Conservation (phyloP, 305 asterid species). For the Salvia sclarea region DNA sequence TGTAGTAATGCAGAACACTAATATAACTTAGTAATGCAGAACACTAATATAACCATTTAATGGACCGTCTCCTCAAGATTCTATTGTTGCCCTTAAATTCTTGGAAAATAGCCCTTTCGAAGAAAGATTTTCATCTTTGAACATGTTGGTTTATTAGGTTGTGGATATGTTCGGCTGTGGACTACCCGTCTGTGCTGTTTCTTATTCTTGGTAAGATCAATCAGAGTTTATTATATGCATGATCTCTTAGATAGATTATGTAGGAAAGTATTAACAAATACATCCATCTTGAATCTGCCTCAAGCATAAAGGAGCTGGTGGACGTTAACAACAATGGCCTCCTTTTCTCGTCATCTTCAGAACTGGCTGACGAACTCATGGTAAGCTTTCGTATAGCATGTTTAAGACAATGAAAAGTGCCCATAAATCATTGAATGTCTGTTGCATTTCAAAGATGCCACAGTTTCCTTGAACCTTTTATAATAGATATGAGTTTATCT, state of each 20-base stretch:
- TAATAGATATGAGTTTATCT: too few species aligned
- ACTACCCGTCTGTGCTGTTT: slow-evolving; percentile 94
- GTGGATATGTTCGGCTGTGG: slow-evolving; percentile 99
- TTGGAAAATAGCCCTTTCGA: neutral
- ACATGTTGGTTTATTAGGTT: slow-evolving; percentile 50
- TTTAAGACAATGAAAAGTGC: slow-evolving; percentile 16
- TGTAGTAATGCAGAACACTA: neutral
- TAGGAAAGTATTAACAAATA: neutral
- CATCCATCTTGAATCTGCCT: slow-evolving; percentile 32
- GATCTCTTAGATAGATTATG: slow-evolving; percentile 14
- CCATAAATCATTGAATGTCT: neutral
- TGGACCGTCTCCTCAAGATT: neutral
- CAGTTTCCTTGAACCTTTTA: neutral
- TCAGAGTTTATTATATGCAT: slow-evolving; percentile 15
- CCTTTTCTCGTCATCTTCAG: slow-evolving; percentile 89
- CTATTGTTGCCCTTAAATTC: neutral
- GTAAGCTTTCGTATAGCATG: slow-evolving; percentile 44
- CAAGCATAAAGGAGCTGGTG: slow-evolving; percentile 86
- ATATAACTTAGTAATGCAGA: neutral
- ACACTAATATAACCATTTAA: neutral
- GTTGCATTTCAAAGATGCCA: neutral
- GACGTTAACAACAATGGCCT: slow-evolving; percentile 85
- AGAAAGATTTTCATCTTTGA: slow-evolving; percentile 30
- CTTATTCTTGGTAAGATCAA: slow-evolving; percentile 85
- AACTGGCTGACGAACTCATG: slow-evolving; percentile 90